Percentiles rank a stretch among this genome's conserved stretches.
These are phyloP conservation scores for Nitzschia palea DNA, from an alignment of 108 stramenopile genomes.

Conservation along the genomic window DNA sequence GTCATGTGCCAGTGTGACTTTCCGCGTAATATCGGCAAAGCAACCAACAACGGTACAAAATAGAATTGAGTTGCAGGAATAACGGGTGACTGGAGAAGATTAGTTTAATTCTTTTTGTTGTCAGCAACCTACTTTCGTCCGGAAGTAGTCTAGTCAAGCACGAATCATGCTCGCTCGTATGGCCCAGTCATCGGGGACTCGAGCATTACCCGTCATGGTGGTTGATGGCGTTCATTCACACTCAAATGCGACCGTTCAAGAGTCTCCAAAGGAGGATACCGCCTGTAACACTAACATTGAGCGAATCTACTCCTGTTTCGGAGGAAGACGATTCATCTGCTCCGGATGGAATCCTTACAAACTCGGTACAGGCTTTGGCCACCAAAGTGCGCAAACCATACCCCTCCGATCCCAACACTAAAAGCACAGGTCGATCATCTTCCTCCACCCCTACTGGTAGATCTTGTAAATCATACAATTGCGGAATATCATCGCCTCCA, in stretches of 20 bases:
- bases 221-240: no score
- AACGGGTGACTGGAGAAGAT: no score
- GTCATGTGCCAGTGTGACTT: no score
- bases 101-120: no score
- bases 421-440: constrained; percentile 71
- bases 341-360: constrained; percentile 85
- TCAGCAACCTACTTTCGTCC: no score
- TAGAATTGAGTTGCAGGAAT: no score
- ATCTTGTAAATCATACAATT: constrained; percentile 53
- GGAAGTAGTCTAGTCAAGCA: no score
- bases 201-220: no score
- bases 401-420: constrained; percentile 97
- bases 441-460: constrained; percentile 22
- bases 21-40: no score
- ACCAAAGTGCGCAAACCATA: constrained; percentile 90
- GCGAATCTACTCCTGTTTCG: constrained; percentile 81
- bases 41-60: no score
- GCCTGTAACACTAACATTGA: constrained; percentile 96
- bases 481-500: not conserved
- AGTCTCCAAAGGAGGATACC: constrained; percentile 93
- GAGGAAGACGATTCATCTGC: constrained; percentile 14
- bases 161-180: no score
- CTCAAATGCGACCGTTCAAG: constrained; percentile 25
- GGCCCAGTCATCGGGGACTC: no score
- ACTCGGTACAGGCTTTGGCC: constrained; percentile 80